A percentile compares a stretch with the other conserved stretches of the same genome.
phyloP scores from a whole-genome alignment of 768 basidiomycete species.

The Holtermanniella nyarrowii region DNA sequence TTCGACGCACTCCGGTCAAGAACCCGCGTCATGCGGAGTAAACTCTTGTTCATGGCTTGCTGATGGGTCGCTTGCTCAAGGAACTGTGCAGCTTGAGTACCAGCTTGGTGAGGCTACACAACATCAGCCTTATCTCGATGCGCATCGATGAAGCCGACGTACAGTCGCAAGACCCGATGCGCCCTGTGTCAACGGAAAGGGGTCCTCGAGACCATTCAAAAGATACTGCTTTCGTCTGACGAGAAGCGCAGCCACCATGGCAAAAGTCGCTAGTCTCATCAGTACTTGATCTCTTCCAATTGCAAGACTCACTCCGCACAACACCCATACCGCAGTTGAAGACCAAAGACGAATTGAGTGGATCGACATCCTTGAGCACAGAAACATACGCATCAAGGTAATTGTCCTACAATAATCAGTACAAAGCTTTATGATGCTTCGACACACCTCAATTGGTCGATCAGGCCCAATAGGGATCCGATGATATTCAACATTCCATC shows the following conservation, averaged over 20 bases:
- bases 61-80: conserved; percentile 39
- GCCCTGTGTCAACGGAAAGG: conserved; percentile 49
- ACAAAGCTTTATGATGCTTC: background rate
- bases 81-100: conserved; percentile 31
- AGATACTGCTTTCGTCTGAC: conserved; percentile 67
- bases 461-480: conserved; percentile 95
- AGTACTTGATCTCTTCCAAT: background rate
- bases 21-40: conserved; percentile 40
- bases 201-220: conserved; percentile 59
- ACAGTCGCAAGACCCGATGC: conserved; percentile 35
- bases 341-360: conserved; percentile 67
- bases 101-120: background rate
- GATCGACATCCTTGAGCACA: conserved; percentile 69
- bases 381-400: conserved; percentile 88
- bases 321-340: conserved; percentile 97
- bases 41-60: conserved; percentile 36
- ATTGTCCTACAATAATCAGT: conserved; percentile 53
- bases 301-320: conserved; percentile 49
- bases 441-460: conserved; percentile 69
- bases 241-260: conserved; percentile 87
- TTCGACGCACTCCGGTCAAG: conserved; percentile 30
- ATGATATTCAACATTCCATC: conserved; percentile 91
- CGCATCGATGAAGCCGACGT: background rate
- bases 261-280: conserved; percentile 61
- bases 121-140: background rate